Evolutionary conservation across 805 yeast genomes (phyloP).

Genomic region (Wickerhamomyces sydowiorum): DNA sequence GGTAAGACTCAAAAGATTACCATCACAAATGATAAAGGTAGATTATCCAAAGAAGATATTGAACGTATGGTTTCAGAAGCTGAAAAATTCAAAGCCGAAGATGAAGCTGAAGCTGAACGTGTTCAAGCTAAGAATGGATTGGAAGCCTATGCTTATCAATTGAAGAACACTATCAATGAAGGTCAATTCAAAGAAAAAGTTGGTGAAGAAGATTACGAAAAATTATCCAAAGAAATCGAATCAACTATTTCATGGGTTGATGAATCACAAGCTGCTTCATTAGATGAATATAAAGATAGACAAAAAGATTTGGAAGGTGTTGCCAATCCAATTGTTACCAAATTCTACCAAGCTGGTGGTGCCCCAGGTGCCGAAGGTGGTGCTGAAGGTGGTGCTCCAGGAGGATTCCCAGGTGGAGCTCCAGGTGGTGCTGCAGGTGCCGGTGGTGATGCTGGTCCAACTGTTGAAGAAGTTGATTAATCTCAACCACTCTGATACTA

Average conservation of each 20-base stretch:
- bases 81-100: slow-evolving; percentile 96
- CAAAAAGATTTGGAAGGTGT: slow-evolving; percentile 95
- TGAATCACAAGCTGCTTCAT: slow-evolving; percentile 83
- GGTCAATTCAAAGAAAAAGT: slow-evolving; percentile 73
- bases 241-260: slow-evolving; percentile 90
- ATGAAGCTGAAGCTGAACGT: slow-evolving; percentile 91
- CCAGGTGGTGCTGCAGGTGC: slow-evolving; percentile 54
- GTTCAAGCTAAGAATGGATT: slow-evolving; percentile 92
- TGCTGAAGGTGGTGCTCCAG: slow-evolving; percentile 43
- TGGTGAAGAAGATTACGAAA: slow-evolving; percentile 66
- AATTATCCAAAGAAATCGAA: slow-evolving; percentile 76
- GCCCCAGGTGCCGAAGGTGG: slow-evolving; percentile 72
- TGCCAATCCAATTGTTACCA: slow-evolving; percentile 95
- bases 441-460: slow-evolving; percentile 51
- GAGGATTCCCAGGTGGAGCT: slow-evolving; percentile 60
- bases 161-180: slow-evolving; percentile 77
- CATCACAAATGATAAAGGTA: slow-evolving; percentile 98
- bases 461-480: slow-evolving; percentile 80
- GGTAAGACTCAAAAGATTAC: slow-evolving; percentile 97
- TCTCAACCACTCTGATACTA: not conserved
- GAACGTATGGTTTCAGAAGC: slow-evolving; percentile 98
- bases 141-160: slow-evolving; percentile 92
- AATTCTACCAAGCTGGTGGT: slow-evolving; percentile 89
- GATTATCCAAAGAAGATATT: slow-evolving; percentile 95
- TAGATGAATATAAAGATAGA: slow-evolving; percentile 88